Base-by-base conservation (phyloP, 176 grass and related monocot species). In the Zizania latifolia region DNA sequence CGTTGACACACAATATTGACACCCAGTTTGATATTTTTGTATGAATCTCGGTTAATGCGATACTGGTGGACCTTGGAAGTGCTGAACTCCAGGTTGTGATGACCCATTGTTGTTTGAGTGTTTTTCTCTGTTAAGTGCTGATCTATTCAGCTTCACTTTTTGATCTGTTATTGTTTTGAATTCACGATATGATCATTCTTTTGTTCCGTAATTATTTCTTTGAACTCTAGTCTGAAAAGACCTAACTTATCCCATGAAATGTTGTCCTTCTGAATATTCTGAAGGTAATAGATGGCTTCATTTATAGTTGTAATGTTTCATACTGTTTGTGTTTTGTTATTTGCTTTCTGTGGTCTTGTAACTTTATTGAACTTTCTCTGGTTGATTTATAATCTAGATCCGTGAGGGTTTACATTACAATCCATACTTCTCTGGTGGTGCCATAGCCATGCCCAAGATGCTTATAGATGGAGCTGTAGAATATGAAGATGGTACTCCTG, bases 401-500 rank as follows among this genome's bases (percentile, higher is more conserved):
- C 88, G 96, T 68, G 96, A 99, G 38, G 96, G 96, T 35, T 80
- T 99, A 55, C 96, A 92, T 50, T 99, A 99, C 73, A 99, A 99
- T 70, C 96, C 96, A 21, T 99, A 99, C 79, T 99, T 99, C 62
- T 89, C 92, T 79, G 96, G 96, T 46, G 96, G 96, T 80, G 96
- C 92, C 78, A 99, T 99, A 86, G 96, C 96, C 84, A 99, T 99
- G 96, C 96, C 96, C 23, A 90, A 99, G 86, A 99, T 99, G 96
- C 96, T 99, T 86, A 99, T 86, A 8, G 96, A 99, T 88, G 96
- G 80, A 71, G 84, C 92, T 79, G 31, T 99, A 16, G 89, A 99
- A 74, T 99, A 99, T 44, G 96, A 99, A 86, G 96, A 99, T 88
- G 87, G 87, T 70, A 88, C 82, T 72, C 91, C 91, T 81, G 87